Percentiles rank a stretch among this genome's conserved stretches.
Conservation (phyloP, 768 basidiomycete species). For the Suillus fuscotomentosus region DNA sequence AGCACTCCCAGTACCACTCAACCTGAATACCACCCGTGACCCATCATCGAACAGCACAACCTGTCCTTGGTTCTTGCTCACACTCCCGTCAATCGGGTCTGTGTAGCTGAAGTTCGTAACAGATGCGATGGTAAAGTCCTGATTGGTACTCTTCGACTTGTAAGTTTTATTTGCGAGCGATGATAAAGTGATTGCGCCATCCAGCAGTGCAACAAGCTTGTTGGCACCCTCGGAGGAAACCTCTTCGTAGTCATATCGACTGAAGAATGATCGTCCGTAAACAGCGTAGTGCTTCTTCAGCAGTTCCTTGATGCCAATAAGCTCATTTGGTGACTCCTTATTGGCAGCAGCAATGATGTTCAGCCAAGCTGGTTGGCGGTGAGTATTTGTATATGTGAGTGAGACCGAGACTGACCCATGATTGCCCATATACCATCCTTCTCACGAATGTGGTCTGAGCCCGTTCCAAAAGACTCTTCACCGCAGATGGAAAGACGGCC, state of each 20-base stretch:
- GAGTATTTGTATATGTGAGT: conserved; percentile 8
- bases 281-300: conserved; percentile 82
- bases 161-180: conserved; percentile 70
- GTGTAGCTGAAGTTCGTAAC: conserved; percentile 93
- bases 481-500: conserved; percentile 97
- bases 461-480: conserved; percentile 98
- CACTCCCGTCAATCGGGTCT: conserved; percentile 94
- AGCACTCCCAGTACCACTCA: conserved; percentile 94
- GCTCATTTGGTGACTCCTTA: conserved; percentile 65
- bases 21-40: conserved; percentile 90
- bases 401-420: conserved; percentile 57
- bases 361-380: conserved; percentile 73
- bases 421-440: conserved; percentile 99
- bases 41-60: conserved; percentile 91
- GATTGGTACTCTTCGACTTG: conserved; percentile 61
- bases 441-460: conserved; percentile 99
- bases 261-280: conserved; percentile 98
- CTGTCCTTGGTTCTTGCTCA: conserved; percentile 95
- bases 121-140: conserved; percentile 73
- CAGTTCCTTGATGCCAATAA: conserved; percentile 89
- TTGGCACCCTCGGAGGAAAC: conserved; percentile 89
- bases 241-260: conserved; percentile 99
- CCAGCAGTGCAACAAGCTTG: conserved; percentile 76
- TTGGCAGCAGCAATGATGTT: conserved; percentile 95
- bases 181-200: conserved; percentile 62